Evolutionary conservation across 345 rosid genomes (phyloP), one percentile per base, ranked within the genome.

Genomic region (Anacardium occidentale): DNA sequence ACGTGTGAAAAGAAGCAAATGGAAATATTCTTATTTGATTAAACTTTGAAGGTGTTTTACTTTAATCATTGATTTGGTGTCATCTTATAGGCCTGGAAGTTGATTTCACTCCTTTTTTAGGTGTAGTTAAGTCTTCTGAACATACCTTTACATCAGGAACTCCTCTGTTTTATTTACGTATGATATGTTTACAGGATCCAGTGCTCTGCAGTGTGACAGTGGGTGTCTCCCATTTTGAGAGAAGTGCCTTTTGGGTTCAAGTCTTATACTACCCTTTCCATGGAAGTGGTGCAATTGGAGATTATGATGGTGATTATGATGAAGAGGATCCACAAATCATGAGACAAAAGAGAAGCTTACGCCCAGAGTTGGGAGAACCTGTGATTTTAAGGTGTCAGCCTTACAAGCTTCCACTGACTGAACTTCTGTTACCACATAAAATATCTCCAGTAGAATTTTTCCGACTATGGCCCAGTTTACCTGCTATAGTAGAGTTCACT

Each of bases 401-500:
- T 26, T 95, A 92, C 88, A 95, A 89, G 85, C 87, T 95, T 77
- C 98, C 99, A 0, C 78, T 95, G 77, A 92, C 99, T 6, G 99
- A 92, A 81, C 94, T 94, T 74, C 99, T 94, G 62, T 85, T 88
- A 85, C 99, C 99, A 0, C 97, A 89, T 77, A 91, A 92, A 82
- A 86, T 92, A 62, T 95, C 99, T 44, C 98, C 99, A 0, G 98
- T 92, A 0, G 99, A 95, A 78, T 95, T 92, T 81, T 95, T 92
- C 85, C 98, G 99, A 56, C 84, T 95, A 62, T 95, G 99, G 99
- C 98, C 99, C 69, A 90, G 98, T 83, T 89, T 95, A 77, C 98
- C 98, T 14, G 97, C 98, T 55, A 83, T 91, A 63, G 93, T 88
- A 63, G 98, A 95, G 81, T 83, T 82, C 73, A 87, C 98, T 64